phyloP scores from a whole-genome alignment of 768 basidiomycete genomes.

The Rhodotorula diobovata region DNA sequence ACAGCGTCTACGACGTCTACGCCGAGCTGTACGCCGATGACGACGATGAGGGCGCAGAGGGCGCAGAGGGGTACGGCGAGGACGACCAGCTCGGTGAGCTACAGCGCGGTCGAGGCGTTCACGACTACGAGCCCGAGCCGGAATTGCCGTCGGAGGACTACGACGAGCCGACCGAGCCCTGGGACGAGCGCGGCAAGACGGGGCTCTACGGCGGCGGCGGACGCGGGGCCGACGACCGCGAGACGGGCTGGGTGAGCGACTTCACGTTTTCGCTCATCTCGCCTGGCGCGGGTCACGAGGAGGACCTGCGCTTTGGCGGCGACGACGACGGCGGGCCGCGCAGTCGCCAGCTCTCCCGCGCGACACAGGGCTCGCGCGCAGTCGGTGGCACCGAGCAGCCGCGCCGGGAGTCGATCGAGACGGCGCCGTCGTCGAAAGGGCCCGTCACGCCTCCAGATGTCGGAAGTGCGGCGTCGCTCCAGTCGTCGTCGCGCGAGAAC shows the following conservation, averaged over 20 bases:
- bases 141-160: background rate
- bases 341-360: background rate
- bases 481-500: background rate
- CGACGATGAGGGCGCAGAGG: background rate
- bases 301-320: slow-evolving; percentile 14
- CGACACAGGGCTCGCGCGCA: background rate
- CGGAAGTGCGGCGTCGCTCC: accelerated
- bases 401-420: slow-evolving; percentile 10
- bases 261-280: slow-evolving; percentile 7
- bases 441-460: slow-evolving; percentile 12
- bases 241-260: slow-evolving; percentile 34
- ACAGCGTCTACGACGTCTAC: slow-evolving; percentile 32
- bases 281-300: slow-evolving; percentile 10
- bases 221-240: slow-evolving; percentile 32
- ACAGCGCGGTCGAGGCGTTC: background rate
- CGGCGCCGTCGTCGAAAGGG: slow-evolving; percentile 13
- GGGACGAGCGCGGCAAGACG: slow-evolving; percentile 31
- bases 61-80: background rate
- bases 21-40: slow-evolving; percentile 27
- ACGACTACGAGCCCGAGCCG: background rate
- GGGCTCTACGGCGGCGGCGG: slow-evolving; percentile 38
- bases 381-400: background rate
- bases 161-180: slow-evolving; percentile 1
- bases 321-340: slow-evolving; percentile 2
- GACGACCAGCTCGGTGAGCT: background rate